Evolutionary conservation across 2,329 filamentous ascomycete genomes (phyloP).

Genomic region (Apiospora marii): DNA sequence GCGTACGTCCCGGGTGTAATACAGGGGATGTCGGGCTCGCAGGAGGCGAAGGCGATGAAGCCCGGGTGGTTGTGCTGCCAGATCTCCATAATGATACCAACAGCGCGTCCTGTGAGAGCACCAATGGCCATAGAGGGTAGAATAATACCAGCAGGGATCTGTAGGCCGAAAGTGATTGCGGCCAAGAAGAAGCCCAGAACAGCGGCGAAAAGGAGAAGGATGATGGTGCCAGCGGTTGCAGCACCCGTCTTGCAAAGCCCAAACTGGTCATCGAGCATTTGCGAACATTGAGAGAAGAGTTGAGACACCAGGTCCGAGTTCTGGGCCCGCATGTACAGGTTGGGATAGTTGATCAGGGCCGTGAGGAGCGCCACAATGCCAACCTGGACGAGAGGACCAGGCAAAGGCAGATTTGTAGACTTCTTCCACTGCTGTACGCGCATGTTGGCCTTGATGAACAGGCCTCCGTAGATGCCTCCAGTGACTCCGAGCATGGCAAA

Average conservation of each 20-base stretch:
- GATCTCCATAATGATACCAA: slow-evolving; percentile 89
- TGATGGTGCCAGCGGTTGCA: slow-evolving; percentile 81
- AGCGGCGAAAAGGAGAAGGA: slow-evolving; percentile 83
- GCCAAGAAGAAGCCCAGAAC: slow-evolving; percentile 86
- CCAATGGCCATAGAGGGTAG: slow-evolving; percentile 96
- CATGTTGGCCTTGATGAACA: slow-evolving; percentile 97
- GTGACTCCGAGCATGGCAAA: slow-evolving; percentile 87
- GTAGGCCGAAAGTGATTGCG: slow-evolving; percentile 88
- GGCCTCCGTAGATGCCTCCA: slow-evolving; percentile 91
- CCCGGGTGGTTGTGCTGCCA: slow-evolving; percentile 80
- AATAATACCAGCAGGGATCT: slow-evolving; percentile 94
- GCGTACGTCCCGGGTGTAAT: slow-evolving; percentile 96
- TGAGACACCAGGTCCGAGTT: slow-evolving; percentile 89
- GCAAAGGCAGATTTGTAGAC: slow-evolving; percentile 65
- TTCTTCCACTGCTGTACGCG: slow-evolving; percentile 82
- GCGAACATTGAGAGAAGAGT: slow-evolving; percentile 89
- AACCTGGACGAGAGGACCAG: slow-evolving; percentile 82
- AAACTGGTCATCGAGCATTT: slow-evolving; percentile 83
- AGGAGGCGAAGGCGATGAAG: slow-evolving; percentile 81
- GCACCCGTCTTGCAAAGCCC: slow-evolving; percentile 89
- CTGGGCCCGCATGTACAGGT: slow-evolving; percentile 95
- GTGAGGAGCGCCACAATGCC: slow-evolving; percentile 80
- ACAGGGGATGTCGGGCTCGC: slow-evolving; percentile 85
- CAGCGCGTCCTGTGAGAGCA: slow-evolving; percentile 84
- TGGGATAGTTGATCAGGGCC: slow-evolving; percentile 91